These are phyloP conservation scores for Udeniomyces megalosporus DNA, from an alignment of 768 basidiomycete species.

Conservation along the genomic window DNA sequence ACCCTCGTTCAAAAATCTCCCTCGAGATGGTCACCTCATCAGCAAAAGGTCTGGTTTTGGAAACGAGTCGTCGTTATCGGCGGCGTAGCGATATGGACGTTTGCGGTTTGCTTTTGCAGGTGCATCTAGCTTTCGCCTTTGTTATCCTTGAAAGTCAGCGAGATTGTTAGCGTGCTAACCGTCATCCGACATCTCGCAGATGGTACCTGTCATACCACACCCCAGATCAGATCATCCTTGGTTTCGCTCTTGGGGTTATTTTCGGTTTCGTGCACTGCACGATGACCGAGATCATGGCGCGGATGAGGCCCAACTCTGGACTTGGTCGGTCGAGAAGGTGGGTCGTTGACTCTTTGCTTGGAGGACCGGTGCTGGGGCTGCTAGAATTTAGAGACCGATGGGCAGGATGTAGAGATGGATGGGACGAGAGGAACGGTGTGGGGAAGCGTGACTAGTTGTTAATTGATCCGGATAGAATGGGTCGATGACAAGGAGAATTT, in stretches of 20 bases:
- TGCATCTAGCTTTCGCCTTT: neutral
- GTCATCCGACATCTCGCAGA: neutral
- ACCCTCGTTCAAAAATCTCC: constrained; percentile 4
- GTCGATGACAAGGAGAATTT: neutral
- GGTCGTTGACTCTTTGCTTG: neutral
- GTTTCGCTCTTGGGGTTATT: neutral
- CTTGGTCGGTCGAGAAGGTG: neutral
- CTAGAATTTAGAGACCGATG: constrained; percentile 11
- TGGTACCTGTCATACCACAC: constrained; percentile 14
- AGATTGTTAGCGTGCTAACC: neutral
- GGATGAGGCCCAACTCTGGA: neutral
- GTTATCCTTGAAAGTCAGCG: neutral
- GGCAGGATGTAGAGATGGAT: neutral
- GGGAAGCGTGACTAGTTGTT: neutral
- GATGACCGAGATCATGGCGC: neutral
- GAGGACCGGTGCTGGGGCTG: neutral
- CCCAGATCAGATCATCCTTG: constrained; percentile 2
- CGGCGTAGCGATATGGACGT: constrained; percentile 2
- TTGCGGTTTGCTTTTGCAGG: constrained; percentile 7
- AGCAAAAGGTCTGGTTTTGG: neutral
- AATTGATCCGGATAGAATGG: neutral
- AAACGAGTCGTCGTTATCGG: neutral
- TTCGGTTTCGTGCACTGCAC: neutral
- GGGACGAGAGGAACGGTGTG: neutral
- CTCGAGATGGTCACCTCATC: neutral